Base-by-base conservation (phyloP, 2,329 filamentous ascomycete genomes). In the Cercospora zeae-maydis region DNA sequence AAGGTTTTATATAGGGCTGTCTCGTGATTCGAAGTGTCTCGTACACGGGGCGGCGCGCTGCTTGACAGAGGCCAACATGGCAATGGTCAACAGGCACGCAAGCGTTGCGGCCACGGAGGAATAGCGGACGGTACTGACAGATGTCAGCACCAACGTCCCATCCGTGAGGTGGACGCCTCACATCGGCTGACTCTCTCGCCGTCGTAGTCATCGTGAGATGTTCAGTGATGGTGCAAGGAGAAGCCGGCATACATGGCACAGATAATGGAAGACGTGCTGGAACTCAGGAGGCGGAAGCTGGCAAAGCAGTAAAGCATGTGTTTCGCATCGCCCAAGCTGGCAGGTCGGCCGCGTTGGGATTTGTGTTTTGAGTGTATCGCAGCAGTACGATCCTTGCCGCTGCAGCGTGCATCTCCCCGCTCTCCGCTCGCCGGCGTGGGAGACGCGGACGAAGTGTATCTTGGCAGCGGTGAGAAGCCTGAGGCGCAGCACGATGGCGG, bases 331-430 rank as follows among this genome's bases (percentile, higher is more conserved):
- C 52, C 37, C 16, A n/a, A 54, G 19, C 33, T 55, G 33, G 52
- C 30, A 55, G 52, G 52, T 55, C 19, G 52, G 30, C 16, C 19
- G 34, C 19, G 27, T 34, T 54, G 13, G 16, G 51, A 34, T 21
- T 54, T 16, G 36, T 58, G 55, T 47, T 36, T 57, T 57, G n/a
- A 24, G 37, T 39, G 37, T 39, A 16, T 16, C 21, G 8, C 37
- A 4, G 39, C 39, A 45, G 39, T 31, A 24, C 27, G 31, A 59
- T 59, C 57, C 57, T 47, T 59, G 57, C 57, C 11, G 31, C 45
- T 51, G 57, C 45, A 27, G 24, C 34, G 42, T 36, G 30, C 57
- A 36, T 36, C 57, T 59, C 42, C 42, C 57, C 57, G 57, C 42
- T 36, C 56, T 30, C 39, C 39, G 39, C 39, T 45, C 39, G 39